These are phyloP conservation scores for Abelmoschus esculentus DNA, from an alignment of 345 rosid species.

Conservation along the genomic window DNA sequence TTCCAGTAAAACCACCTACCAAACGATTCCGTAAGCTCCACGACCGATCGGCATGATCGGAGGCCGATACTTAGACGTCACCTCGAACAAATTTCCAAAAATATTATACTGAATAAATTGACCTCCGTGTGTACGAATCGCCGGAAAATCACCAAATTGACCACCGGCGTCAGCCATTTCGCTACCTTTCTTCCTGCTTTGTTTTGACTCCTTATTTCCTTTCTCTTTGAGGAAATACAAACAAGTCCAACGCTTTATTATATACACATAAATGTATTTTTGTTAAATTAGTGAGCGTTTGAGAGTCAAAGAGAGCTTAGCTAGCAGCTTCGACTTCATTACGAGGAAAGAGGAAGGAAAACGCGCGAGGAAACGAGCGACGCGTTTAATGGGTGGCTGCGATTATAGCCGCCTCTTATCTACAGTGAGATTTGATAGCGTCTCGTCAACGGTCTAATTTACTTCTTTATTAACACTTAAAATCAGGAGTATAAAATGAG, in stretches of 20 bases:
- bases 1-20: slow-evolving; percentile 28
- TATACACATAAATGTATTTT: background rate
- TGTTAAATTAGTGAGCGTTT: background rate
- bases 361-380: slow-evolving; percentile 24
- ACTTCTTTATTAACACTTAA: background rate
- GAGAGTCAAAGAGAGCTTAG: background rate
- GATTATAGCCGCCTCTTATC: slow-evolving; percentile 49
- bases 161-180: slow-evolving; percentile 38
- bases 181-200: background rate
- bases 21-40: slow-evolving; percentile 96
- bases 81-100: slow-evolving; percentile 74
- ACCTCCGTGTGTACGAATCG: slow-evolving; percentile 61
- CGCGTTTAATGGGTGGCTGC: slow-evolving; percentile 26
- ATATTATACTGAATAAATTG: slow-evolving; percentile 60
- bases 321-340: slow-evolving; percentile 34
- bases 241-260: background rate
- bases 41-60: slow-evolving; percentile 96
- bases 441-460: slow-evolving; percentile 2
- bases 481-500: background rate
- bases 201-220: slow-evolving; percentile 4
- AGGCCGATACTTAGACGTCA: slow-evolving; percentile 79
- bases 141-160: slow-evolving; percentile 65
- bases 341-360: slow-evolving; percentile 52
- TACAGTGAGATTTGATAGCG: slow-evolving; percentile 12
- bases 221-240: background rate